These are phyloP conservation scores for Mycena kentingensis DNA, from an alignment of 768 basidiomycete species.

Conservation along the genomic window DNA sequence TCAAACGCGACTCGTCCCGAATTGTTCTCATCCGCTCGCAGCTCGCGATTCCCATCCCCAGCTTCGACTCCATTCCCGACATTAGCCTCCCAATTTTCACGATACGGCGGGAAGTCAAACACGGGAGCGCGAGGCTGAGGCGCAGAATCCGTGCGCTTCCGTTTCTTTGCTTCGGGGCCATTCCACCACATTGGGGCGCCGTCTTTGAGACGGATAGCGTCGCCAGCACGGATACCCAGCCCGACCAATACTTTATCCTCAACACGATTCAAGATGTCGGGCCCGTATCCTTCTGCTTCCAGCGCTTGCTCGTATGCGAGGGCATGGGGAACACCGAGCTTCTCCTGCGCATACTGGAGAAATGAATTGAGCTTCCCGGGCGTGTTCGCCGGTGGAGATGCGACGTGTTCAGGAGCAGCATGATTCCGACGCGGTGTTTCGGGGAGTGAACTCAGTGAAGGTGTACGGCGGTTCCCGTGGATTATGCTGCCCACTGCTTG, in stretches of 20 bases:
- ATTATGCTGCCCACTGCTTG: no score
- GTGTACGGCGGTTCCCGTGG: no score
- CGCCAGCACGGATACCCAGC: constrained; percentile 3
- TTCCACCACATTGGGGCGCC: constrained; percentile 15
- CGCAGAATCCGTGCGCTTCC: neutral
- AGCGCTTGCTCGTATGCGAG: neutral
- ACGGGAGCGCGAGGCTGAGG: no score
- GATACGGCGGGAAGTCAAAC: no score
- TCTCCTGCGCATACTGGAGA: constrained; percentile 3
- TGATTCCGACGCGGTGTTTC: no score
- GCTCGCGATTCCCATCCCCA: no score
- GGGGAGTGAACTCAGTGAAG: no score
- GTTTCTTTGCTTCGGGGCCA: constrained; percentile 13
- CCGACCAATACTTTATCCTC: neutral
- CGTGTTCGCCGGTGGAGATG: constrained; percentile 5
- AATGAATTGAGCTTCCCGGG: constrained; percentile 9
- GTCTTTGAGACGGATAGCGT: constrained; percentile 13
- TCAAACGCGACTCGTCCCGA: no score
- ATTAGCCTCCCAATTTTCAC: no score
- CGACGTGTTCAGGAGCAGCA: neutral
- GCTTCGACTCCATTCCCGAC: no score
- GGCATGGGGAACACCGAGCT: constrained; percentile 7
- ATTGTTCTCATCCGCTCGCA: no score
- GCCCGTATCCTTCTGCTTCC: constrained; percentile 5
- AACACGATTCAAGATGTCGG: constrained; percentile 14